Evolutionary conservation across 129 eudicot species (phyloP).

Genomic region (Tagetes erecta): DNA sequence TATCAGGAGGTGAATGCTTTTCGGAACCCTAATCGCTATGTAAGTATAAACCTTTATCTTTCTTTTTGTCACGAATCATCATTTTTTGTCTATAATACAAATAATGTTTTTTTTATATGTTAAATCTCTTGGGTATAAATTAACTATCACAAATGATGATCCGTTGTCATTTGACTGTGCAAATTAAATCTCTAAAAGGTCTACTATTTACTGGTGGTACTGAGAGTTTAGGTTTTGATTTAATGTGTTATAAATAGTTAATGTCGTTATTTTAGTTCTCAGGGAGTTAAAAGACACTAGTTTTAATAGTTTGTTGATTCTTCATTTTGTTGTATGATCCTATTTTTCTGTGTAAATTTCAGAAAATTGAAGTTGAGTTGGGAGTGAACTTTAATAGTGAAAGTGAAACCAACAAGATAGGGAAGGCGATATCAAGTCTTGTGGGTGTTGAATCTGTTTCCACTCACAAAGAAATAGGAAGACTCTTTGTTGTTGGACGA

Average conservation of each 20-base stretch:
- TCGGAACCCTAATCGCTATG: background rate
- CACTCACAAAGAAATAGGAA: background rate
- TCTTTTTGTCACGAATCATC: background rate
- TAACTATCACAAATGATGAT: background rate
- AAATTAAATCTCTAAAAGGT: background rate
- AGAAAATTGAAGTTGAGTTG: conserved; percentile 5
- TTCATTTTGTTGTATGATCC: background rate
- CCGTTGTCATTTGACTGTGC: background rate
- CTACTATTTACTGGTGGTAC: background rate
- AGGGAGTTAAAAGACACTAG: background rate
- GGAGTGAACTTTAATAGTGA: conserved; percentile 1
- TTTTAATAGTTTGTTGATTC: background rate
- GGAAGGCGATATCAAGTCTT: conserved; percentile 16
- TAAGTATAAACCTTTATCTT: background rate
- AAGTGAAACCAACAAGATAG: conserved; percentile 4
- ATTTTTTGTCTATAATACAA: background rate
- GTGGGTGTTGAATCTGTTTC: conserved; percentile 10
- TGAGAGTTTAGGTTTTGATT: background rate
- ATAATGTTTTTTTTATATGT: background rate
- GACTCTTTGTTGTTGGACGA: conserved; percentile 1
- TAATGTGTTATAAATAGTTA: background rate
- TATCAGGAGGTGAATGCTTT: background rate
- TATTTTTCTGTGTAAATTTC: background rate
- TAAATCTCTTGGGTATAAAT: background rate
- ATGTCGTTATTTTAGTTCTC: background rate